These are phyloP conservation scores for Ceratobasidium sp. DNA, from an alignment of 1,284 basidiomycete species.

Conservation along the genomic window DNA sequence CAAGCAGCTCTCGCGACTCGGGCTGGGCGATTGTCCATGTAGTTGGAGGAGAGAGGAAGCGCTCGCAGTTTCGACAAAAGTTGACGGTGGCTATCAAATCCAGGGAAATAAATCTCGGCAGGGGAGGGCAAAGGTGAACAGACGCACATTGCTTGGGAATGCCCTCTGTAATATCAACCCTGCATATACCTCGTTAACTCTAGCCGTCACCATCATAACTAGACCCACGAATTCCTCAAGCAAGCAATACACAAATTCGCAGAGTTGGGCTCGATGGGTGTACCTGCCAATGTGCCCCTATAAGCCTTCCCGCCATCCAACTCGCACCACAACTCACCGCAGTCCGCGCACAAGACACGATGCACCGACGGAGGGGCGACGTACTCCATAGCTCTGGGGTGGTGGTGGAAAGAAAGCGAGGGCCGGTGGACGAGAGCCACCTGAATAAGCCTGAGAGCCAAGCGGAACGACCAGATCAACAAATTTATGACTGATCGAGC, in stretches of 20 bases:
- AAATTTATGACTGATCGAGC: slow-evolving; percentile 37
- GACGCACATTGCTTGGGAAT: slow-evolving; percentile 92
- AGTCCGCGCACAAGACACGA: slow-evolving; percentile 83
- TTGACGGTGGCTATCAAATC: slow-evolving; percentile 77
- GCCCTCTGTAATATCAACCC: slow-evolving; percentile 96
- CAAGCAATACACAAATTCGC: slow-evolving; percentile 96
- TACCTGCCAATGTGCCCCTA: slow-evolving; percentile 64
- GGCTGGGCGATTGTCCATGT: slow-evolving; percentile 89
- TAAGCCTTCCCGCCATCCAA: neutral
- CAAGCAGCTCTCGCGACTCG: slow-evolving; percentile 92
- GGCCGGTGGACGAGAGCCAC: slow-evolving; percentile 15
- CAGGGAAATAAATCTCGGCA: slow-evolving; percentile 11
- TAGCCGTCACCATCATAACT: slow-evolving; percentile 45
- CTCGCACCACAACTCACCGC: slow-evolving; percentile 63
- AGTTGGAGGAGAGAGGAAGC: slow-evolving; percentile 91
- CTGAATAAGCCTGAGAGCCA: slow-evolving; percentile 35
- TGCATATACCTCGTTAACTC: slow-evolving; percentile 52
- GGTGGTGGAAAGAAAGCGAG: slow-evolving; percentile 1
- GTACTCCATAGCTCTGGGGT: slow-evolving; percentile 72
- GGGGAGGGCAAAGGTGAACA: neutral
- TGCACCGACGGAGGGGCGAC: slow-evolving; percentile 74
- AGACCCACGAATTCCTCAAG: slow-evolving; percentile 80
- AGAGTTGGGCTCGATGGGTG: slow-evolving; percentile 94
- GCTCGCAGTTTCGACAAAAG: slow-evolving; percentile 96
- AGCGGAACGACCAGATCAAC: neutral